Evolutionary conservation across 345 rosid genomes (phyloP).

Genomic region (Physaria fendleri): DNA sequence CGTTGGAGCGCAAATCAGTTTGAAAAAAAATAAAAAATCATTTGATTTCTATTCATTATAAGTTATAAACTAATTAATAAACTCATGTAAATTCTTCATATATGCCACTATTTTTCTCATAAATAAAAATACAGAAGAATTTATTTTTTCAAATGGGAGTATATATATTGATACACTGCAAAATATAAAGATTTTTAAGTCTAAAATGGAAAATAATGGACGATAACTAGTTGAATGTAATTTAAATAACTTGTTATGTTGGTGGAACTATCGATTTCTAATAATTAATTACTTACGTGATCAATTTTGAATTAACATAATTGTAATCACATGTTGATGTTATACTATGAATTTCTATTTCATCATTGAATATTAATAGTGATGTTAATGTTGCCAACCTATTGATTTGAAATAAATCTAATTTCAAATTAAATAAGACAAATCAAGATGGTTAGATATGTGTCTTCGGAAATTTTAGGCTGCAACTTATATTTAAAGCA

Average conservation of each 20-base stretch:
- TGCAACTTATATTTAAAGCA: not conserved
- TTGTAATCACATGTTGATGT: not conserved
- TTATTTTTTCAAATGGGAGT: too few relatives aligned
- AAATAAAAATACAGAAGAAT: too few relatives aligned
- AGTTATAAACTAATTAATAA: slow-evolving; percentile 28
- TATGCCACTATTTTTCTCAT: slow-evolving; percentile 17
- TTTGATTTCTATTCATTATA: not conserved
- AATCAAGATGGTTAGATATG: slow-evolving; percentile 1
- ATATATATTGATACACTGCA: not conserved
- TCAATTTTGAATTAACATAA: not conserved
- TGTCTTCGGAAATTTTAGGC: not conserved
- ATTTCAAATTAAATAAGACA: not conserved
- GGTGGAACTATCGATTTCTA: not conserved
- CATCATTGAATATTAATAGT: slow-evolving; percentile 7
- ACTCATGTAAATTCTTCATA: slow-evolving; percentile 28
- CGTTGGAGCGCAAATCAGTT: slow-evolving; percentile 63
- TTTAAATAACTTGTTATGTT: not conserved
- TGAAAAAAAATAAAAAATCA: too few relatives aligned
- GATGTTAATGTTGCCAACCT: slow-evolving; percentile 14
- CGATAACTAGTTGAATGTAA: not conserved
- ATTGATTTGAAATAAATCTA: slow-evolving; percentile 19
- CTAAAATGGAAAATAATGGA: not conserved
- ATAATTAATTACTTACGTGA: not conserved
- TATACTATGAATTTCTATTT: not conserved
- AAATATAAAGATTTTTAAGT: not conserved